Evolutionary conservation across 169 alveolate genomes (phyloP), one percentile per base, ranked within the genome.

Genomic region (Cryptosporidium xiaoi): DNA sequence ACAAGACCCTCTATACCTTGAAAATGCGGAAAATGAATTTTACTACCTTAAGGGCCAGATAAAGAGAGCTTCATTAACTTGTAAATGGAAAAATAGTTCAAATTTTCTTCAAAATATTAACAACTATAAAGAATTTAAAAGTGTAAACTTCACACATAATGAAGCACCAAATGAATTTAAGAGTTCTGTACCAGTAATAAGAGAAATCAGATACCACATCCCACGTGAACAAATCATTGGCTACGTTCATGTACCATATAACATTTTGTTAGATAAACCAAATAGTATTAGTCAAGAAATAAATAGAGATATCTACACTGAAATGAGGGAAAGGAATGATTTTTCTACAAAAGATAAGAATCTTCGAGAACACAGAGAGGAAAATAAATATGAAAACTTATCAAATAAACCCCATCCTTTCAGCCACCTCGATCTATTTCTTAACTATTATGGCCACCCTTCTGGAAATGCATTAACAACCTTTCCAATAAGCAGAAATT

Each of bases 241-340:
- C 15, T 77, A 77, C 33, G 87, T 77, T 3, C 87, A 77, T 33
- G 46, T 77, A 29, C 87, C 87, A 12, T 77, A 71, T 50, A 71
- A 31, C 20, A 62, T 62, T 2, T 29, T 40, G 48, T 40, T 40
- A 1, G 48, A 40, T 8, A 40, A 40, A 40, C 48, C 48, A 40
- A 40, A 40, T 40, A 1, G 48, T 8, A 40, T 40, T 40, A 40
- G 1, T 40, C 13, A 6, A 40, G 10, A 40, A 40, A 6, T 8
- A 40, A 8, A 40, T 6, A 40, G 48, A 6, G 48, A 40, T 0
- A 40, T 6, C 10, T 40, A 40, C 48, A 40, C 48, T 40, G 48
- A 40, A 40, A 0, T 8, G 48, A 40, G 48, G 10, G 10, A 0
- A 40, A 40, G 10, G 4, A 40, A 6, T 40, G 48, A 8, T 40